Conservation (phyloP, 2,329 filamentous ascomycete species). For the Cladosporium sp. region DNA sequence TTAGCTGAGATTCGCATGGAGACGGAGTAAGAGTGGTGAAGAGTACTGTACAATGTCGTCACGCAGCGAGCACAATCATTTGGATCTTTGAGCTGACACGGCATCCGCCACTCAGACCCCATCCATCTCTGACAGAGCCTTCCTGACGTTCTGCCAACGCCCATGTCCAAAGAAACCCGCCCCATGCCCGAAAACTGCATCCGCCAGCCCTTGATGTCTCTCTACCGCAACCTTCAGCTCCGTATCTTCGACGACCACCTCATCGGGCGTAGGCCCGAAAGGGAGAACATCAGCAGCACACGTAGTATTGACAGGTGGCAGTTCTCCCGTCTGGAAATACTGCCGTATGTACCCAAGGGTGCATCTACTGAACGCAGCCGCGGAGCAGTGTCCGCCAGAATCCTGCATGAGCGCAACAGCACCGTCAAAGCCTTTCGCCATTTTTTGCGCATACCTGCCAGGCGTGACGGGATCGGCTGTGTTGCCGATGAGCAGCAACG, state of each 20-base stretch:
- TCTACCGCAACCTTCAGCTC: neutral
- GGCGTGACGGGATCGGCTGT: slow-evolving; percentile 35
- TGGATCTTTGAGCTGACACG: no score
- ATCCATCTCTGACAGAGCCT: neutral
- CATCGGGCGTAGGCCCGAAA: slow-evolving; percentile 17
- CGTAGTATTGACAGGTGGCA: slow-evolving; percentile 25
- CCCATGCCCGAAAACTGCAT: neutral
- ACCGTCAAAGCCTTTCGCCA: slow-evolving; percentile 32
- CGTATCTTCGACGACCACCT: neutral
- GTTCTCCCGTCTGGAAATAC: slow-evolving; percentile 32
- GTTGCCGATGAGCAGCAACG: slow-evolving; percentile 30
- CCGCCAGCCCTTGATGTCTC: neutral
- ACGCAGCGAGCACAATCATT: no score
- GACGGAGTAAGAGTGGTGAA: no score
- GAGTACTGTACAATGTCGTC: no score
- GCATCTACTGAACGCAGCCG: slow-evolving; percentile 24
- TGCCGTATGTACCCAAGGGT: slow-evolving; percentile 26
- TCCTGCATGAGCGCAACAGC: slow-evolving; percentile 31
- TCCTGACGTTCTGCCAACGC: neutral
- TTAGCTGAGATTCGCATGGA: neutral
- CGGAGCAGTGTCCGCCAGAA: slow-evolving; percentile 30
- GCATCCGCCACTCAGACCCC: no score
- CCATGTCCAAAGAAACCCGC: neutral
- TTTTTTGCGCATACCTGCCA: slow-evolving; percentile 28
- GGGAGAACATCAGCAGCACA: slow-evolving; percentile 28